phyloP scores from a whole-genome alignment of 202 grass and related monocot genomes.

The Eragrostis tef region DNA sequence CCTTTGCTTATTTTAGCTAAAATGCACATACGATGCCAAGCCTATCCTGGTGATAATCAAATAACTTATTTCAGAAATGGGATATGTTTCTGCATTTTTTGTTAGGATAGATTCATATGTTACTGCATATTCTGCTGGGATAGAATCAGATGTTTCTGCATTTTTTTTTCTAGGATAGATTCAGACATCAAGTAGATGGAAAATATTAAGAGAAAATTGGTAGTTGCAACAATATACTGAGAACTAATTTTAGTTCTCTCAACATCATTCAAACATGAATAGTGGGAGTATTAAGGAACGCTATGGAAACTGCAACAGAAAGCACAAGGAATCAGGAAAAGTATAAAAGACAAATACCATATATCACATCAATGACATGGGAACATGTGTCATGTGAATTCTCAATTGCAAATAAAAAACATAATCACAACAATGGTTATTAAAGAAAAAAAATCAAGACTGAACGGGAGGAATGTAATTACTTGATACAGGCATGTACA shows the following conservation, averaged over 20 bases:
- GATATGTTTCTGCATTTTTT: background rate
- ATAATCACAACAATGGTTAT: conserved; percentile 15
- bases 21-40: background rate
- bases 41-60: conserved; percentile 6
- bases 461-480: conserved; percentile 37
- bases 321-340: conserved; percentile 6
- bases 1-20: background rate
- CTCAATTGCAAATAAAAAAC: background rate
- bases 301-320: background rate
- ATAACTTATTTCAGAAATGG: conserved; percentile 1
- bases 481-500: conserved; percentile 99
- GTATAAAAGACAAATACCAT: background rate
- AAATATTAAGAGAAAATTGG: background rate
- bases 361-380: conserved; percentile 19
- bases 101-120: background rate
- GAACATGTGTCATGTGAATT: conserved; percentile 7
- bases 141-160: too few relatives aligned
- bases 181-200: background rate
- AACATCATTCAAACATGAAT: too few relatives aligned
- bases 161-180: background rate
- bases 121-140: too few relatives aligned
- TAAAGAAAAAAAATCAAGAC: conserved; percentile 10
- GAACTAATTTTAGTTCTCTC: too few relatives aligned
- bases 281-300: background rate
- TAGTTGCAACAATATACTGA: background rate